Base-by-base conservation (phyloP, 768 basidiomycete genomes). In the Hypsizygus marmoreus region DNA sequence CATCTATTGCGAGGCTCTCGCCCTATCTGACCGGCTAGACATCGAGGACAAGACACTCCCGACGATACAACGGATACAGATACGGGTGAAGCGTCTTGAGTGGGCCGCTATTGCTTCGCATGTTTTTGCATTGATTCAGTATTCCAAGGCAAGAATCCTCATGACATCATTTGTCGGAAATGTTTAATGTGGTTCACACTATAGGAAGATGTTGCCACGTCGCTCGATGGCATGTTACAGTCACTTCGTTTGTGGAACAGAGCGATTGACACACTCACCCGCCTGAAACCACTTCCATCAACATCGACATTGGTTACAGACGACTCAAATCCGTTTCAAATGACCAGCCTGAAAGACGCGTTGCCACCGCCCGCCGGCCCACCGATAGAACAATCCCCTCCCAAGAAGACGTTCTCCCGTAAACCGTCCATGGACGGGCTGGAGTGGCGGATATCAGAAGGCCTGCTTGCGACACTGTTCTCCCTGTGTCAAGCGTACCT, bases 161-260 rank as follows among this genome's bases (percentile, higher is more conserved):
- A 9, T 43, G n/a, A n/a, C 37, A 6, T 28, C 5, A 8, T 31
- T 56, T 35, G 33, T 31, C 10, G 0, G 33, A 5, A 13, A 23
- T 42, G 41, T 16, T 12, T 49, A 12, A 47, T 38, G 49, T 29
- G 44, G n/a, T 43, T 40, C 33, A 22, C 43, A 25, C 12, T 30
- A 14, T 36, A 93, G 88, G 80, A 85, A 34, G 81, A 92, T 36
- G 66, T 79, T 0, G 68, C 77, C 0, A 67, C 72, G 4, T 76
- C 83, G 2, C 57, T 91, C 12, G 71, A 77, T 34, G 76, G 76
- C 14, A 68, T 86, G 50, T 67, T 88, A 10, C 87, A 88, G 51
- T 80, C 87, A 0, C 72, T 92, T 39, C 81, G 91, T 13, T 66
- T 94, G 2, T 91, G 86, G 82, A 89, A 88, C 59, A 81, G 88